phyloP scores from a whole-genome alignment of 805 yeast species.

The Metschnikowia drakensbergensis region DNA sequence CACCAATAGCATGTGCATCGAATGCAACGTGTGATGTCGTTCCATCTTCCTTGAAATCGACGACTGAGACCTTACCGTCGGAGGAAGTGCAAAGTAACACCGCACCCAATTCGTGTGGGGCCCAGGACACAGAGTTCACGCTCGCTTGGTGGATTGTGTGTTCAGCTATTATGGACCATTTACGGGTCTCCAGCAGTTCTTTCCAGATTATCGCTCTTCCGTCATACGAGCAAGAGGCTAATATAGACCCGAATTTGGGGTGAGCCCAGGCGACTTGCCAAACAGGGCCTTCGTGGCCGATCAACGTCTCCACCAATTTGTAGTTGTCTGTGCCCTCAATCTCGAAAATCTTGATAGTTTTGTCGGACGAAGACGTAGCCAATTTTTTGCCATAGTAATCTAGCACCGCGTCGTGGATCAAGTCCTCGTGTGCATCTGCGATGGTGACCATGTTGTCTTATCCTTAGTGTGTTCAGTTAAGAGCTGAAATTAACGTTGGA shows the following conservation, averaged over 20 bases:
- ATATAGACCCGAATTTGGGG: conserved; percentile 92
- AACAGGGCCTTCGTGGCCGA: conserved; percentile 96
- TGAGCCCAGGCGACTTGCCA: conserved; percentile 99
- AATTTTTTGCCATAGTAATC: conserved; percentile 95
- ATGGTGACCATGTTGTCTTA: conserved; percentile 61
- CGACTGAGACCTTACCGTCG: conserved; percentile 87
- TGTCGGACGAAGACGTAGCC: conserved; percentile 43
- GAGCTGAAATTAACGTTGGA: background rate
- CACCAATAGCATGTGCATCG: conserved; percentile 90
- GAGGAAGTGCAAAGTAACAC: conserved; percentile 84
- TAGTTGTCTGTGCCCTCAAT: conserved; percentile 21
- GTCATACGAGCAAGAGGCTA: conserved; percentile 93
- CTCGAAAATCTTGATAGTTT: conserved; percentile 20
- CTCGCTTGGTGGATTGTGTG: conserved; percentile 89
- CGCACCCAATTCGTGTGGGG: conserved; percentile 96
- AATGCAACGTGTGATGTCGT: conserved; percentile 59
- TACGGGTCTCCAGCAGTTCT: conserved; percentile 71
- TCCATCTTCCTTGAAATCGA: conserved; percentile 89
- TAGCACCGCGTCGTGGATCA: conserved; percentile 93
- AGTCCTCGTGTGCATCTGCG: conserved; percentile 86
- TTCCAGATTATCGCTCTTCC: conserved; percentile 95
- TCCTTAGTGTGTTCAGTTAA: background rate
- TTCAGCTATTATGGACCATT: conserved; percentile 84
- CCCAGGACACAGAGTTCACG: conserved; percentile 94
- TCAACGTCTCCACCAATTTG: conserved; percentile 71